Conservation (phyloP, 2,329 filamentous ascomycete species). For the Aspergillus costaricaensis region DNA sequence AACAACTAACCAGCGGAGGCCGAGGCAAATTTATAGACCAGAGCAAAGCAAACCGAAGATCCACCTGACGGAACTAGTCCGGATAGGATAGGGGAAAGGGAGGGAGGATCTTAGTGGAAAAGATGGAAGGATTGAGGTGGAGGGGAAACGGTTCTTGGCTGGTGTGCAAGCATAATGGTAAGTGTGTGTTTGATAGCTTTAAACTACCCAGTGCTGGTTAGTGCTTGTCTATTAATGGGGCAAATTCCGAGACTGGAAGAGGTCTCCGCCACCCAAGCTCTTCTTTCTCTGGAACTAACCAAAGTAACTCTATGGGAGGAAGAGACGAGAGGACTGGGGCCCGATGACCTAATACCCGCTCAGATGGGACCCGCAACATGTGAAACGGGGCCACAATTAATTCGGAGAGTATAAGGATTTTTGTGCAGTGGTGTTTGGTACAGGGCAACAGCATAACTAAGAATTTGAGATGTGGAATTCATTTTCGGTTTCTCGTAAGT, state of each 20-base stretch:
- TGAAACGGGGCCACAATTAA: neutral
- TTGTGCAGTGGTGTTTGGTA: too few relatives aligned
- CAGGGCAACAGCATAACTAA: too few relatives aligned
- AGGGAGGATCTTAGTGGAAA: too few relatives aligned
- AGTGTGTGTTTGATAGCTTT: too few relatives aligned
- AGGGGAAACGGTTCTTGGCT: neutral
- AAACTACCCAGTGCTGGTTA: neutral
- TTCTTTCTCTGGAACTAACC: too few relatives aligned
- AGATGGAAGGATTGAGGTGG: neutral
- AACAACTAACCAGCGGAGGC: too few relatives aligned
- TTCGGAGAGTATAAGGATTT: neutral
- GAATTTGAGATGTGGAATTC: neutral
- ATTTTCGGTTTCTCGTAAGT: neutral
- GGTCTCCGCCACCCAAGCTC: neutral
- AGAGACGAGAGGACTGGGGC: neutral
- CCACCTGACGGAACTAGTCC: neutral
- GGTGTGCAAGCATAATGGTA: too few relatives aligned
- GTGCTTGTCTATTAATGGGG: neutral
- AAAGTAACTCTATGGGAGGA: too few relatives aligned
- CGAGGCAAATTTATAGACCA: too few relatives aligned
- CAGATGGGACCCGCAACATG: neutral
- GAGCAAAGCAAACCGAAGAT: neutral
- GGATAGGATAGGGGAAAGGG: too few relatives aligned
- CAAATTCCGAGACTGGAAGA: neutral
- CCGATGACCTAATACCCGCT: neutral